Evolutionary conservation across 129 eudicot species (phyloP).

Genomic region (Glebionis coronaria): DNA sequence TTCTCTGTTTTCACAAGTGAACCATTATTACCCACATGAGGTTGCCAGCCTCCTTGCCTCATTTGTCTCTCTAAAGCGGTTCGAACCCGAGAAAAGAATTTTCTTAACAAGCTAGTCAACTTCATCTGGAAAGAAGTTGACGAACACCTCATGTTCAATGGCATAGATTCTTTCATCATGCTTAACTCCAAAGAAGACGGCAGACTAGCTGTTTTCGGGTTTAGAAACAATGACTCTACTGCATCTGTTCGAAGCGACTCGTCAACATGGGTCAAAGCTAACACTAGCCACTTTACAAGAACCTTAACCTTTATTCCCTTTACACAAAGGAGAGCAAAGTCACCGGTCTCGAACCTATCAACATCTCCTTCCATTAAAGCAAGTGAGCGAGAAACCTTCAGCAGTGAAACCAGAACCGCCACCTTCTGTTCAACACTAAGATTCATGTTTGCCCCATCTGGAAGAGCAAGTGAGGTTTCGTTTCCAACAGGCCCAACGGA

Average conservation of each 20-base stretch:
- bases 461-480: slow-evolving; percentile 27
- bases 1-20: slow-evolving; percentile 27
- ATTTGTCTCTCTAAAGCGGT: slow-evolving; percentile 88
- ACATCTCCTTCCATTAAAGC: slow-evolving; percentile 94
- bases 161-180: slow-evolving; percentile 84
- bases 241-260: slow-evolving; percentile 96
- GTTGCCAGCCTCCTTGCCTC: slow-evolving; percentile 72
- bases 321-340: slow-evolving; percentile 52
- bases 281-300: slow-evolving; percentile 61
- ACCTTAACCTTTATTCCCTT: slow-evolving; percentile 70
- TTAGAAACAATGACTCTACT: slow-evolving; percentile 85
- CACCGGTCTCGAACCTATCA: slow-evolving; percentile 51
- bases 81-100: slow-evolving; percentile 85
- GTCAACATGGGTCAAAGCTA: slow-evolving; percentile 86
- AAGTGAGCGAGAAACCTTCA: slow-evolving; percentile 83
- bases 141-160: slow-evolving; percentile 88
- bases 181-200: slow-evolving; percentile 89
- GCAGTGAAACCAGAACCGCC: slow-evolving; percentile 83
- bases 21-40: slow-evolving; percentile 36
- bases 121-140: slow-evolving; percentile 98
- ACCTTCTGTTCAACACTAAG: slow-evolving; percentile 71
- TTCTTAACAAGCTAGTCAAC: slow-evolving; percentile 84
- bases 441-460: slow-evolving; percentile 37
- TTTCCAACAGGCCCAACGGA: slow-evolving; percentile 50
- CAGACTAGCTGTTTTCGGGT: slow-evolving; percentile 89